phyloP scores from a whole-genome alignment of 75 land plant species.

The Cunninghamia lanceolata region DNA sequence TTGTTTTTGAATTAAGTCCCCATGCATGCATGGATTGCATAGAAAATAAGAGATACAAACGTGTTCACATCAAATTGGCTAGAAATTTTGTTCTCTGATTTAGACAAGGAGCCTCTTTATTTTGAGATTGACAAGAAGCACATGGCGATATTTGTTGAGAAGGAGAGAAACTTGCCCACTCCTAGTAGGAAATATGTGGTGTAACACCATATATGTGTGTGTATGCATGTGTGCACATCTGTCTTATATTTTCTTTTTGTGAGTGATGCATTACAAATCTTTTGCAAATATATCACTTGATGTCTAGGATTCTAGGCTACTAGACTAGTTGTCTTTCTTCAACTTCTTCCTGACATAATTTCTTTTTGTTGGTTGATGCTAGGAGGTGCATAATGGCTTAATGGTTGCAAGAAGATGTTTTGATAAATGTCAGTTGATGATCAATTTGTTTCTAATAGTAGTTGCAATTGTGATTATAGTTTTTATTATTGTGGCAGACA shows the following conservation, averaged over 20 bases:
- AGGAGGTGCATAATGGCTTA: not conserved
- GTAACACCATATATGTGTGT: not conserved
- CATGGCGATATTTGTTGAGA: not conserved
- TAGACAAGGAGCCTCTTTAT: not conserved
- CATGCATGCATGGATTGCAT: not conserved
- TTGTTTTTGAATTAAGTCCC: not conserved
- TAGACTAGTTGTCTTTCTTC: not conserved
- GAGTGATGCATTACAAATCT: not conserved
- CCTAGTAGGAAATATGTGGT: not conserved
- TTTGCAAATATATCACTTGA: not conserved
- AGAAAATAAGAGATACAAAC: not conserved
- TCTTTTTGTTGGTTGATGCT: not conserved
- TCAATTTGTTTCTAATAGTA: not conserved
- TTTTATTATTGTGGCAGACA: not conserved
- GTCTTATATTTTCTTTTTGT: not conserved
- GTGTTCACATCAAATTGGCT: not conserved
- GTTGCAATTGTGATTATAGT: not conserved
- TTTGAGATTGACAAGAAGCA: not conserved
- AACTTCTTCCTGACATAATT: not conserved
- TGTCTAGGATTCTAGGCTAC: not conserved
- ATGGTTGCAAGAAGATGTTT: not conserved
- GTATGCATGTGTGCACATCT: not conserved
- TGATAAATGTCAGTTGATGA: not conserved
- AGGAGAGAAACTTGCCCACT: constrained; percentile 1
- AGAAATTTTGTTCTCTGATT: not conserved